These are phyloP conservation scores for Thelonectria discophora DNA, from an alignment of 2,329 filamentous ascomycete genomes.

Conservation along the genomic window DNA sequence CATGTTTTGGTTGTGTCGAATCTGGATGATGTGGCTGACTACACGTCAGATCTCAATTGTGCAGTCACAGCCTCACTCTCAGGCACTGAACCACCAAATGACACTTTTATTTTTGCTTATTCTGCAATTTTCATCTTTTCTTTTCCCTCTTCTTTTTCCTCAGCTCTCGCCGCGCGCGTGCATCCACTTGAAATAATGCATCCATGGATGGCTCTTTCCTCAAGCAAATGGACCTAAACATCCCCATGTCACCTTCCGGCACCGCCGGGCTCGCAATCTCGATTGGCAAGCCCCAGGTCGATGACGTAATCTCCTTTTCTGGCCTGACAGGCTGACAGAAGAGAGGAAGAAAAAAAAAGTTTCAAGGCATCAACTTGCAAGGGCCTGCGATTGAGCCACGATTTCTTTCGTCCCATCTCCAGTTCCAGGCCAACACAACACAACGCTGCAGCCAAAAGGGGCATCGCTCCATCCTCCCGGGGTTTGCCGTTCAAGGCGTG, in stretches of 20 bases:
- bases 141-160: neutral
- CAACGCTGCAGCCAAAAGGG: conserved; percentile 28
- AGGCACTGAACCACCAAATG: neutral
- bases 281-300: conserved; percentile 24
- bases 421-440: conserved; percentile 14
- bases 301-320: conserved; percentile 36
- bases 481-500: conserved; percentile 22
- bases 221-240: no score
- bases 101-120: neutral
- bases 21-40: neutral
- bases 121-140: neutral
- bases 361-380: neutral
- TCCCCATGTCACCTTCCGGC: conserved; percentile 22
- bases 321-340: conserved; percentile 23
- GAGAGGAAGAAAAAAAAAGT: conserved; percentile 22
- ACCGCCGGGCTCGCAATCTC: conserved; percentile 24
- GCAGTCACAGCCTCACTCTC: neutral
- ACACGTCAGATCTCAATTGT: neutral
- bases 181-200: conserved; percentile 12
- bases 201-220: conserved; percentile 16
- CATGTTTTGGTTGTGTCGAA: neutral
- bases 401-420: conserved; percentile 10
- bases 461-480: conserved; percentile 20
- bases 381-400: conserved; percentile 10
- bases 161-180: conserved; percentile 3